Percentiles rank a stretch among this genome's conserved stretches.
These are phyloP conservation scores for Boletellus emodensis DNA, from an alignment of 768 basidiomycete species.

Conservation along the genomic window DNA sequence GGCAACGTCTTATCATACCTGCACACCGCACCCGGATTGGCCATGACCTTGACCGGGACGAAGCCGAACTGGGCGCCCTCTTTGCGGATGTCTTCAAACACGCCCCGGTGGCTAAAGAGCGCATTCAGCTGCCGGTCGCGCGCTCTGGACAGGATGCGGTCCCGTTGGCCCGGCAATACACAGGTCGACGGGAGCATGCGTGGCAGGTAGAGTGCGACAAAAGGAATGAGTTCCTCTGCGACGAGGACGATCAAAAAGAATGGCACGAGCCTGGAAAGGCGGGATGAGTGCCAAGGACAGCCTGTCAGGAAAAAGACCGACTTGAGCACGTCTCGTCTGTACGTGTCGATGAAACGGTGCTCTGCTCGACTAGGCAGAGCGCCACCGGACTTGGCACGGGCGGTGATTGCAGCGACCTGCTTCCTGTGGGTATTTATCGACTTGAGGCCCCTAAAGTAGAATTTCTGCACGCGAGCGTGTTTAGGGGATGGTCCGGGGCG, in stretches of 20 bases:
- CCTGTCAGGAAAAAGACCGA: slow-evolving; percentile 28
- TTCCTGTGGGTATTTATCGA: slow-evolving; percentile 61
- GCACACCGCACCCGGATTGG: slow-evolving; percentile 44
- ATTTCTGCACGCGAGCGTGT: slow-evolving; percentile 51
- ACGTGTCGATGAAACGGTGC: slow-evolving; percentile 61
- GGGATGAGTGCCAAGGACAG: slow-evolving; percentile 5
- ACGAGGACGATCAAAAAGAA: slow-evolving; percentile 72
- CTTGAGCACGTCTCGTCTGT: slow-evolving; percentile 69
- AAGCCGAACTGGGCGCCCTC: slow-evolving; percentile 34
- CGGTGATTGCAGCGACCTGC: slow-evolving; percentile 49
- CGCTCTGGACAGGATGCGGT: slow-evolving; percentile 56
- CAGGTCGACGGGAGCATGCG: slow-evolving; percentile 84
- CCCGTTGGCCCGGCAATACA: slow-evolving; percentile 73
- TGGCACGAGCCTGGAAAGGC: slow-evolving; percentile 53
- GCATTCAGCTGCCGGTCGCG: slow-evolving; percentile 43
- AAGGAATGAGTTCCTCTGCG: slow-evolving; percentile 77
- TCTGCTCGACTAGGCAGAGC: slow-evolving; percentile 63
- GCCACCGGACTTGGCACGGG: slow-evolving; percentile 58
- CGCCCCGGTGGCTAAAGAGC: slow-evolving; percentile 32
- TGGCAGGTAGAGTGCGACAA: slow-evolving; percentile 83
- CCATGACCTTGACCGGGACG: slow-evolving; percentile 8
- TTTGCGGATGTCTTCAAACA: slow-evolving; percentile 34
- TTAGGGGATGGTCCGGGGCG: no score
- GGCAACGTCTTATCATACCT: slow-evolving; percentile 41
- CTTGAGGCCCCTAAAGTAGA: slow-evolving; percentile 76